Base-by-base conservation (phyloP, 352 stramenopile species). In the Globisporangium iwayamae region DNA sequence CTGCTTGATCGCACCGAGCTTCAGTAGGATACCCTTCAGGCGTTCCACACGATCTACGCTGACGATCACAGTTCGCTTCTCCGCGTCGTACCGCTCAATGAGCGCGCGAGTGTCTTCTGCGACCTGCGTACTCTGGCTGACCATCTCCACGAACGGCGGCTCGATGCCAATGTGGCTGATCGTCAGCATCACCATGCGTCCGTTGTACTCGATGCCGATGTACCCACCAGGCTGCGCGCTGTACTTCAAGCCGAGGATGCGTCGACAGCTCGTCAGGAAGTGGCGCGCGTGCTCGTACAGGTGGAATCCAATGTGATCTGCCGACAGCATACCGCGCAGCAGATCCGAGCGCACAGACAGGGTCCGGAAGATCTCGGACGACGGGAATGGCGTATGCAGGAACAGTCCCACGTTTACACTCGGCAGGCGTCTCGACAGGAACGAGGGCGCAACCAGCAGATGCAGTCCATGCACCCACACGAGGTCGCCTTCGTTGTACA, bases 311-410 rank as follows among this genome's bases (percentile, higher is more conserved):
- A 99, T 98, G 79, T 99, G 95, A 69, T 99, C 96, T 2, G 96
- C 92, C 60, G 97, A 98, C 20, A 99, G 80, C 75, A 99, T 98
- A 20, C 96, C 96, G 51, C 95, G 85, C 30, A 99, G 72, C 55
- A 99, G 68, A 66, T 99, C 97, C 47, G 98, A 96, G 28, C 97
- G 88, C 62, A 98, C 96, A 41, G 95, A 98, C 0, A 99, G 79
- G 2, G 97, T 99, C 41, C 97, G 85, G 71, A 99, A 99, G 47
- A 99, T 99, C 74, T 99, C 98, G 0, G 94, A 99, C 57, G 92
- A 98, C 30, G 98, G 98, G 74, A 99, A 99, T 10, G 98, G 98
- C n/a, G 97, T 99, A 74, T 99, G 97, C 38, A 99, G 71, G 69
- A 99, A 99, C 16, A 99, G 83, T 11, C 96, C 97, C 59, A 99